Evolutionary conservation across 1,284 basidiomycete species (phyloP).

Genomic region (Apiotrichum porosum): DNA sequence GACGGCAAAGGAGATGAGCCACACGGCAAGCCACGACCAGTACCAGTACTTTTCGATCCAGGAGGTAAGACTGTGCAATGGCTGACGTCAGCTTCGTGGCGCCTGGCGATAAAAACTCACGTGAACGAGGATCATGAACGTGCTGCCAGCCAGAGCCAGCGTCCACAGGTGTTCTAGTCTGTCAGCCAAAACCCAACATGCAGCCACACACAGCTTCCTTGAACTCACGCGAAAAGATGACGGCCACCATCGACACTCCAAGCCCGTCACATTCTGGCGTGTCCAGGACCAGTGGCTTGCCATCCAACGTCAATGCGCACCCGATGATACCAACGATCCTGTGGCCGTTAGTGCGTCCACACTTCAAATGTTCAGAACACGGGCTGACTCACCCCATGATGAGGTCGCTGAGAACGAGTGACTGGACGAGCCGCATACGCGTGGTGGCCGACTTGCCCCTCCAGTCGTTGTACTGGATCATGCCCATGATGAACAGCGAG

Average conservation of each 20-base stretch:
- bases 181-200: no score
- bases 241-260: conserved; percentile 37
- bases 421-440: conserved; percentile 45
- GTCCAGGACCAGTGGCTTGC: conserved; percentile 24
- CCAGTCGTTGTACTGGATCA: conserved; percentile 35
- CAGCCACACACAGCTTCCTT: no score
- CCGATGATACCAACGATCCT: conserved; percentile 35
- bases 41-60: conserved; percentile 44
- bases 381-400: conserved; percentile 38
- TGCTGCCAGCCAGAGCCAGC: conserved; percentile 41
- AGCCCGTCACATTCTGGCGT: conserved; percentile 38
- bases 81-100: conserved; percentile 21
- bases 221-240: conserved; percentile 25
- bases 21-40: conserved; percentile 38
- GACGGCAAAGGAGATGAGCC: conserved; percentile 31
- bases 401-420: conserved; percentile 44
- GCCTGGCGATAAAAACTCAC: conserved; percentile 15
- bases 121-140: conserved; percentile 48
- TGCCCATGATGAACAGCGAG: conserved; percentile 29
- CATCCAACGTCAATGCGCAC: conserved; percentile 22
- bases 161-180: conserved; percentile 49
- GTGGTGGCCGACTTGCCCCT: conserved; percentile 39
- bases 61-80: conserved; percentile 39
- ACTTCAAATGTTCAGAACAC: no score
- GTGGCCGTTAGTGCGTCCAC: no score